Base-by-base conservation (phyloP, 2,329 filamentous ascomycete genomes). In the Aureobasidium sp. region DNA sequence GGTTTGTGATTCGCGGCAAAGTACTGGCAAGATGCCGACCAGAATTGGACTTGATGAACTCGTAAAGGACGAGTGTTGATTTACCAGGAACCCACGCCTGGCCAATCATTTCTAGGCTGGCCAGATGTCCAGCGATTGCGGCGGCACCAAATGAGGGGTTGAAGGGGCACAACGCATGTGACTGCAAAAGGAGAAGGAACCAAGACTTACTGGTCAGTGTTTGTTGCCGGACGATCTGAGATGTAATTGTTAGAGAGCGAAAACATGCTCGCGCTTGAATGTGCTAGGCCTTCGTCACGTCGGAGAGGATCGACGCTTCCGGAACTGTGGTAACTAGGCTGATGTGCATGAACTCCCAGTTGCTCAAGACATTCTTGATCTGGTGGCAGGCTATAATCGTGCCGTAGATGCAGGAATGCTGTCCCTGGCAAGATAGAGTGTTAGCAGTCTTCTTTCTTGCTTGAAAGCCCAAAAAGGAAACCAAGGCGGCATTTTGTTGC, bases 261-360 rank as follows among this genome's bases (percentile, higher is more conserved):
- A 61, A 69, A 71, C 49, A 72, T 68, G 61, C 70, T 68, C 54
- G 68, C 64, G 54, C 71, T 62, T 63, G 72, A 70, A 61, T 76
- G 71, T 60, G 69, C 68, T 62, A 78, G 67, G 56, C 68, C 63
- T 61, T 70, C 71, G 65, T 78, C 74, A 68, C 75, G 75, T 62
- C 76, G 73, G 64, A 71, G 68, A 58, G 70, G 70, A 61, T 78
- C 75, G 61, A 76, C 71, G 60, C 70, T 66, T 53, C 58, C 61
- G 57, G 64, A 63, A 63, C 62, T 62, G 61, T 69, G 64, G 66
- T 70, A 74, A 57, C 64, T 63, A 58, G 62, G 65, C 65, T 73
- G 71, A 67, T 73, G 67, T 64, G 70, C 69, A 70, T 74, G 70
- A 58, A 65, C 61, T 55, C 66, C 63, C 62, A 72, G 71, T 51